Base-by-base conservation (phyloP, 805 yeast genomes). In the Myxozyma melibiosi region DNA sequence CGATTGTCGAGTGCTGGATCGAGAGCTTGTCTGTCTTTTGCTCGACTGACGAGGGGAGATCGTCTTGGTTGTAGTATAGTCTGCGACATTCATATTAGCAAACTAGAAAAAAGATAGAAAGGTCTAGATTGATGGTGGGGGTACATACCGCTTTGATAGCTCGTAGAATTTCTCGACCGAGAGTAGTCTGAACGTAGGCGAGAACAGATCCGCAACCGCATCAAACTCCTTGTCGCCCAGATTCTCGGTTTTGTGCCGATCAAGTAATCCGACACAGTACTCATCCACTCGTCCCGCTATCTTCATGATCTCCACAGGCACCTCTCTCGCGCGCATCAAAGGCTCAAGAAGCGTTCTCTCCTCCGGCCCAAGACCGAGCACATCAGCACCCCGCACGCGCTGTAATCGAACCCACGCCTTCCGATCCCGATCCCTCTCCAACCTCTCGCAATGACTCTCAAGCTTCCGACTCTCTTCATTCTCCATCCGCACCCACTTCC, bases 401-500 rank as follows among this genome's bases (percentile, higher is more conserved):
- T 16, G 34, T 14, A 28, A 14, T 39, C 51, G 33, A 16, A 3
- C 8, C 61, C 61, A 57, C 2, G 41, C 40, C 27, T 51, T 52
- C 20, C 40, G 25, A 24, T 58, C 62, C 11, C 45, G 14, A n/a
- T 41, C 35, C 20, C 51, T 50, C 25, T 45, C 50, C 24, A 34
- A n/a, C 1, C 6, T 24, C 39, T 48, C 62, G 22, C 51, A 18
- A 31, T 50, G 55, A 20, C 43, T 45, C 48, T 51, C 58, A 27
- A 60, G 24, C 42, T 41, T 5, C 9, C 39, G 43, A 24, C 64
- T 53, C 38, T 60, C 56, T 3, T 18, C 16, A 28, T 60, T 63
- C 28, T 60, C 64, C 43, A 57, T 28, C 34, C 25, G 30, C n/a
- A 60, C 42, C 64, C 64, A 60, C 27, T 34, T 31, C 4, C 30